Conservation (phyloP, 805 yeast genomes). For the Yarrowia sp. region DNA sequence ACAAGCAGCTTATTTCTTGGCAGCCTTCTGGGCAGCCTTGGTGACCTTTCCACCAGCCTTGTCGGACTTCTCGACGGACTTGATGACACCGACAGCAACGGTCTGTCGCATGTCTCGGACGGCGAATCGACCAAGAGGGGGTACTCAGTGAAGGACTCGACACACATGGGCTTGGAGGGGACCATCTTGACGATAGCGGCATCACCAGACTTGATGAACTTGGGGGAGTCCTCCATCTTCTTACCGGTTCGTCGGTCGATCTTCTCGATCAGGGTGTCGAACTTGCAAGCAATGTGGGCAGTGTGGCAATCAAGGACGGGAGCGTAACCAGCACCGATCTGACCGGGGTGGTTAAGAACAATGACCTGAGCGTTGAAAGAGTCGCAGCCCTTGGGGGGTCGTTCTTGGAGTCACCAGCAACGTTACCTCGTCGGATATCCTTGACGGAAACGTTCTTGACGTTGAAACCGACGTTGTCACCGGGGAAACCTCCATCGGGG, state of each 20-base stretch:
- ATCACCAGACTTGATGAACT: conserved; percentile 94
- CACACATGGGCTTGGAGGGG: conserved; percentile 89
- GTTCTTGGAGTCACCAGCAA: conserved; percentile 84
- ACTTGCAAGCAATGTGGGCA: conserved; percentile 88
- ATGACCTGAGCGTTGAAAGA: conserved; percentile 85
- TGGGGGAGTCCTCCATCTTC: conserved; percentile 83
- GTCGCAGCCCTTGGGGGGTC: conserved; percentile 79
- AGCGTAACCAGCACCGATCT: conserved; percentile 84
- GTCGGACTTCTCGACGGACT: conserved; percentile 84
- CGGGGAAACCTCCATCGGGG: conserved; percentile 69
- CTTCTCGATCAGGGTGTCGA: conserved; percentile 74
- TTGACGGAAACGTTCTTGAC: conserved; percentile 86
- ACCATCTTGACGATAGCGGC: conserved; percentile 90
- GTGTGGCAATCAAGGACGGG: conserved; percentile 93
- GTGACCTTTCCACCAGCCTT: conserved; percentile 86
- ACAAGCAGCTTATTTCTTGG: conserved; percentile 54
- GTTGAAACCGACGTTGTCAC: conserved; percentile 90
- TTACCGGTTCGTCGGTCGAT: conserved; percentile 93
- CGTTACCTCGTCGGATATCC: conserved; percentile 92
- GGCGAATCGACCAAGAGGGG: conserved; percentile 97
- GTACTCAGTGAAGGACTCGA: conserved; percentile 90
- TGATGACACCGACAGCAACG: conserved; percentile 99
- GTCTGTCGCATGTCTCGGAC: conserved; percentile 99
- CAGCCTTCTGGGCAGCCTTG: conserved; percentile 90
- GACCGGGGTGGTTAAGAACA: conserved; percentile 90